Evolutionary conservation across 2,329 filamentous ascomycete species (phyloP), one percentile per base, ranked within the genome.

Genomic region (Phyllosticta ampelicida): DNA sequence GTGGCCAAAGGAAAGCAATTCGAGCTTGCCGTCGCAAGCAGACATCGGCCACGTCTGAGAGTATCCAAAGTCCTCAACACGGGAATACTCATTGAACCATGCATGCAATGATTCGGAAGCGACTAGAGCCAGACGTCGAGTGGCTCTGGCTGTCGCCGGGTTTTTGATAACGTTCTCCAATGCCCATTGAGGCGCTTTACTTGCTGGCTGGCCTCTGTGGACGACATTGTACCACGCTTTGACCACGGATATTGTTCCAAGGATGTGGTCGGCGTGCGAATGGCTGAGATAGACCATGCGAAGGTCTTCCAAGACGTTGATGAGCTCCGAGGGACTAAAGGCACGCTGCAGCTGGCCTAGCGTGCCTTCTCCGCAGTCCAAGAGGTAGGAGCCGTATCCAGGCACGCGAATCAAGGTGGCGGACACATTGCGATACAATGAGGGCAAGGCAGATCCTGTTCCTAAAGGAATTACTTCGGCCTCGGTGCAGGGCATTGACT

Each of bases 401-500:
- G 94, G 94, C 2, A 96, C 86, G 13, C 88, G 82, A 51, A 99
- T 74, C 4, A 99, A 77, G 0, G 91, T 96, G 1, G 86, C 85
- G 10, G 92, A 96, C 19, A 99, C 94, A 69, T 97, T 99, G 65
- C 94, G 87, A 71, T 96, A 94, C 70, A 95, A 95, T 30, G 90
- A 95, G 1, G 94, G 94, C 16, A 87, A 70, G 0, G 92, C 88
- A 2, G 92, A 97, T 9, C 94, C 94, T 2, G 94, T 99, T 5
- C 94, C 94, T 0, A 99, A 80, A 1, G 90, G 84, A 48, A 91
- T 86, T 53, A 99, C 83, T 70, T 96, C 90, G 0, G 86, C 83
- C 65, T 96, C 86, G 30, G 82, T 79, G 63, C 83, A 82, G 2
- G 87, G 87, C 1, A 95, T 81, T 61, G 85, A 81, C n/a, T 79